Conservation (phyloP, 2,329 filamentous ascomycete genomes). For the Phialemoniopsis sp. region DNA sequence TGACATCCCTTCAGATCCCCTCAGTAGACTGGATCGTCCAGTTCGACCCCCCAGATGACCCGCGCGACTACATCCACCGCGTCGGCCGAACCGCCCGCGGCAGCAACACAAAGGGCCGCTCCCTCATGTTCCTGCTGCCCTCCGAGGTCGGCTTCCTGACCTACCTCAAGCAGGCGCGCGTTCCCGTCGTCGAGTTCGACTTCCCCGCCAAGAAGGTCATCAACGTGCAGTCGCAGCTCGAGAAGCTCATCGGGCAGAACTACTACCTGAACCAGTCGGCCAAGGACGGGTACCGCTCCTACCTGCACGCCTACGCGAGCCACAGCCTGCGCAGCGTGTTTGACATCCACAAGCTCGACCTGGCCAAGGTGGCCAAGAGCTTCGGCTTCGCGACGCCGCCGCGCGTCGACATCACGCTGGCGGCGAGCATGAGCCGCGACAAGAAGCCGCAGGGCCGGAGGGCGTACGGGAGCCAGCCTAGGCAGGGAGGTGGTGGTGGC, state of each 20-base stretch:
- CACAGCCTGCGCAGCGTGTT: conserved; percentile 82
- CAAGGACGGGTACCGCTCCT: conserved; percentile 78
- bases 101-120: conserved; percentile 76
- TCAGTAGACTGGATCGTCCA: conserved; percentile 96
- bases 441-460: conserved; percentile 64
- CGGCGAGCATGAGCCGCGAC: conserved; percentile 69
- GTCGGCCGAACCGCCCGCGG: conserved; percentile 93
- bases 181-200: conserved; percentile 94
- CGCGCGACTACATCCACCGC: conserved; percentile 89
- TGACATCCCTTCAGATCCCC: conserved; percentile 58
- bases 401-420: conserved; percentile 73
- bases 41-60: conserved; percentile 91
- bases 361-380: conserved; percentile 78
- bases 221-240: conserved; percentile 85
- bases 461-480: conserved; percentile 75
- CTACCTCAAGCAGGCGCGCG: conserved; percentile 84
- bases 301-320: conserved; percentile 91
- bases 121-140: conserved; percentile 89
- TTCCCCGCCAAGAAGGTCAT: conserved; percentile 89
- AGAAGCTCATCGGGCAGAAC: conserved; percentile 91
- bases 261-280: conserved; percentile 92
- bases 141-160: conserved; percentile 88
- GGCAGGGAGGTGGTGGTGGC: conserved; percentile 34
- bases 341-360: conserved; percentile 76
- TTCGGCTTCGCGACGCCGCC: conserved; percentile 79